These are phyloP conservation scores for Colletotrichum trifolii DNA, from an alignment of 2,329 filamentous ascomycete species.

Conservation along the genomic window DNA sequence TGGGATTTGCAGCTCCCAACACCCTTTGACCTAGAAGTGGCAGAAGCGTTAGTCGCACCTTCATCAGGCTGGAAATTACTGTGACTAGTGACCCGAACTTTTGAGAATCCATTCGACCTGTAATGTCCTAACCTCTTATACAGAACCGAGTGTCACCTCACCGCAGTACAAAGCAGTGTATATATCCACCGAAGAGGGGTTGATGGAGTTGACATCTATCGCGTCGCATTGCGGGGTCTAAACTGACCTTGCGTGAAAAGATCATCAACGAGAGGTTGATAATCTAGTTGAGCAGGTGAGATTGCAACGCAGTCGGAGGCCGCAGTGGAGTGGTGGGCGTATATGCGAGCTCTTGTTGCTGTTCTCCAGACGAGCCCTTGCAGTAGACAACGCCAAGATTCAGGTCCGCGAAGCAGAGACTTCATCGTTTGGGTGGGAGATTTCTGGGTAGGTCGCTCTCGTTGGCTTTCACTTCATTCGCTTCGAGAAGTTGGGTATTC, in stretches of 20 bases:
- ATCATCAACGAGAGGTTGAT: background rate
- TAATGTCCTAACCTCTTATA: too few relatives aligned
- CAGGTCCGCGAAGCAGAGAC: background rate
- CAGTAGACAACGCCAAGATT: background rate
- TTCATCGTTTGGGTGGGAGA: background rate
- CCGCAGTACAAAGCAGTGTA: too few relatives aligned
- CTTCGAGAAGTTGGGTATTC: background rate
- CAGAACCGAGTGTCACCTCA: too few relatives aligned
- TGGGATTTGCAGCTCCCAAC: background rate
- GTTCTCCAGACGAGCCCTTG: background rate
- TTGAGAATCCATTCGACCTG: too few relatives aligned
- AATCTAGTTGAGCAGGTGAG: too few relatives aligned
- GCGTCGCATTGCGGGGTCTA: conserved; percentile 6
- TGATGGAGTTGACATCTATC: too few relatives aligned
- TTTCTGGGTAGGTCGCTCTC: background rate
- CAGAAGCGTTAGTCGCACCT: background rate
- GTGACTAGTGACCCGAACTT: too few relatives aligned
- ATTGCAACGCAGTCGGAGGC: background rate
- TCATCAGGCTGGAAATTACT: too few relatives aligned
- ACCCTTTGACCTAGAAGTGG: conserved; percentile 7
- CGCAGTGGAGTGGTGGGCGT: background rate
- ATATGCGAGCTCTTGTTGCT: background rate
- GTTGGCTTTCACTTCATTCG: background rate
- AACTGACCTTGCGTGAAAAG: conserved; percentile 7
- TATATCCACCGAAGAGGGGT: too few relatives aligned